Base-by-base conservation (phyloP, 106 monocot genomes). In the Allium cepa region DNA sequence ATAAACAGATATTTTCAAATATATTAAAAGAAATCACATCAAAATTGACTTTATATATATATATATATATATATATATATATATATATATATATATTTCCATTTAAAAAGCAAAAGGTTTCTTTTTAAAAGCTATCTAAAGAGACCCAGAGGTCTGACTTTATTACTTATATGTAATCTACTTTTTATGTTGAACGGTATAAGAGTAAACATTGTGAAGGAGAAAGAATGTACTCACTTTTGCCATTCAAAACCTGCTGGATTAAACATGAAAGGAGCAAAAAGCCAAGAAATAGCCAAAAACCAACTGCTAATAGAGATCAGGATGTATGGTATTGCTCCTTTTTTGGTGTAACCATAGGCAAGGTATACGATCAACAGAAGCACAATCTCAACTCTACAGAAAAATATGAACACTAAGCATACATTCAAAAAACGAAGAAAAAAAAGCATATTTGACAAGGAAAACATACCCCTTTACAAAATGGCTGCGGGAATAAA, bases 181-280 rank as follows among this genome's bases (percentile, higher is more conserved):
- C 22, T 22, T 22, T 22, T 22, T 22, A 22, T 22, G 22, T 22
- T 22, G 22, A 22, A 22, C 22, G 0, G 22, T 22, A 22, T 22
- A 22, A 22, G 1, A 22, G 22, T 22, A 22, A 22, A 22, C 22
- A 22, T 22, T 22, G 22, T 14, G 58, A 15, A 17, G 15, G 58
- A 78, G 13, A n/a, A 62, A 7, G 56, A 63, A 9, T 46, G 56
- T 22, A 74, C 79, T 75, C 59, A 91, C 91, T 91, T 91, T 67
- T 91, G 91, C 91, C 91, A 91, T 28, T 91, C 91, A 84, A 91
- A 91, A 4, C 91, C 91, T 70, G 91, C 81, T 11, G 91, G 91
- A 60, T 91, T 91, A 63, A 91, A 91, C 26, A 82, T 49, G 70
- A 87, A 91, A 17, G 91, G 91, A 66, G 91, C 91, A 80, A 91